These are phyloP conservation scores for Imleria badia DNA, from an alignment of 768 basidiomycete genomes.

Conservation along the genomic window DNA sequence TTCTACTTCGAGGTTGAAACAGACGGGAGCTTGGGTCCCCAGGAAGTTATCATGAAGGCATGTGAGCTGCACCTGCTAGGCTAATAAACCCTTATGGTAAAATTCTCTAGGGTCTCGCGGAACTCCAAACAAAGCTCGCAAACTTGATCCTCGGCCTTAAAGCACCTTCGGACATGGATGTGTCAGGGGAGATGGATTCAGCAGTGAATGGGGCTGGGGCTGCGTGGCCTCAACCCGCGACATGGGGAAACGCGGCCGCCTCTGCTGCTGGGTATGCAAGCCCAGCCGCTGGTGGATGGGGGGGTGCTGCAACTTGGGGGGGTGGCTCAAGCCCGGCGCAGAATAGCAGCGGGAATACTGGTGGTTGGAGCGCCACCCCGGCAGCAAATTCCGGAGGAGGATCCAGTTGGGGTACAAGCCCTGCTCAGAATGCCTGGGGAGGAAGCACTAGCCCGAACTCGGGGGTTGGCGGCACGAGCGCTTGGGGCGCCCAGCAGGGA, in stretches of 20 bases:
- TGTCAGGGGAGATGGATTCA: constrained; percentile 40
- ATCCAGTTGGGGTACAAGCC: constrained; percentile 32
- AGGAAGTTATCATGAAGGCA: constrained; percentile 88
- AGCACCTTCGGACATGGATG: constrained; percentile 56
- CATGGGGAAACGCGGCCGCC: constrained; percentile 30
- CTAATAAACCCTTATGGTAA: neutral
- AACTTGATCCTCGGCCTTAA: constrained; percentile 78
- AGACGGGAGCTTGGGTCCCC: constrained; percentile 84
- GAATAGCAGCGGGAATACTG: constrained; percentile 17
- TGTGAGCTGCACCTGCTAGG: constrained; percentile 1
- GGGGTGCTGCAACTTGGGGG: constrained; percentile 23
- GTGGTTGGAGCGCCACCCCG: constrained; percentile 27
- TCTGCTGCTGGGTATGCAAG: constrained; percentile 34
- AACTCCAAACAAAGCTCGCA: constrained; percentile 78
- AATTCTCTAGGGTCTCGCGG: constrained; percentile 60
- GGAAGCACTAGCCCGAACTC: constrained; percentile 34
- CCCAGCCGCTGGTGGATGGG: constrained; percentile 34
- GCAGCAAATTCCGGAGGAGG: constrained; percentile 25
- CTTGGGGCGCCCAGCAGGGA: constrained; percentile 39
- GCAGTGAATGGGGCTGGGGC: constrained; percentile 24
- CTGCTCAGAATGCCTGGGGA: constrained; percentile 39
- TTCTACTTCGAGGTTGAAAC: constrained; percentile 97
- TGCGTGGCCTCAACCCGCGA: constrained; percentile 23
- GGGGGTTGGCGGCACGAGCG: constrained; percentile 12
- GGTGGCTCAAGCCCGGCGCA: constrained; percentile 28